These are phyloP conservation scores for Paradendryphiella salina DNA, from an alignment of 2,329 filamentous ascomycete genomes.

Conservation along the genomic window DNA sequence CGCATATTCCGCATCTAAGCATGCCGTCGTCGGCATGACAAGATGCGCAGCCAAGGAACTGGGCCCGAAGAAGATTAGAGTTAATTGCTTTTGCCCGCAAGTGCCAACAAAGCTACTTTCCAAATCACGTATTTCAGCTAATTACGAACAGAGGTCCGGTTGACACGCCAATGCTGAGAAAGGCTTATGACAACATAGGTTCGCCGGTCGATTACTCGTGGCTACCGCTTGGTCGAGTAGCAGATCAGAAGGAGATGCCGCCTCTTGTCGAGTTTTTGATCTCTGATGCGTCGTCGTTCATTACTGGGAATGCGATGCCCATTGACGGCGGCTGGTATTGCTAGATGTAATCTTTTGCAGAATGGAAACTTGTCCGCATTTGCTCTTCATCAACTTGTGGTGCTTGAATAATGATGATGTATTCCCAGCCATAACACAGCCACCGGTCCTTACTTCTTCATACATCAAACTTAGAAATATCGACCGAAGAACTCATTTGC, in stretches of 20 bases:
- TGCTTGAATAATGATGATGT: not conserved
- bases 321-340: conserved; percentile 54
- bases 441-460: too few species aligned
- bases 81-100: conserved; percentile 45
- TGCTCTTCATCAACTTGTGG: too few species aligned
- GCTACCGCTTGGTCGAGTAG: conserved; percentile 31
- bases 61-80: conserved; percentile 41
- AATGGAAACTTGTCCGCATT: too few species aligned
- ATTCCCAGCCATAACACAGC: too few species aligned
- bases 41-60: conserved; percentile 47
- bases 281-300: conserved; percentile 52
- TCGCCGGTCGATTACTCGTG: conserved; percentile 25
- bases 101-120: conserved; percentile 9
- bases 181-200: conserved; percentile 25
- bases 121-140: conserved; percentile 2
- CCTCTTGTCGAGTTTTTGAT: conserved; percentile 55
- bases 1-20: conserved; percentile 48
- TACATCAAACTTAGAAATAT: too few species aligned
- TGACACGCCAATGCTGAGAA: conserved; percentile 43
- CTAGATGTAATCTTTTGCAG: conserved; percentile 10
- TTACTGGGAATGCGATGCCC: conserved; percentile 52
- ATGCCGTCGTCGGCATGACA: conserved; percentile 49
- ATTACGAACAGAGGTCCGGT: conserved; percentile 28
- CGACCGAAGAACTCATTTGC: too few species aligned
- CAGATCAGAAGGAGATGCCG: conserved; percentile 46